These are phyloP conservation scores for Debaryomyces singareniensis DNA, from an alignment of 1,139 yeast genomes.

Conservation along the genomic window DNA sequence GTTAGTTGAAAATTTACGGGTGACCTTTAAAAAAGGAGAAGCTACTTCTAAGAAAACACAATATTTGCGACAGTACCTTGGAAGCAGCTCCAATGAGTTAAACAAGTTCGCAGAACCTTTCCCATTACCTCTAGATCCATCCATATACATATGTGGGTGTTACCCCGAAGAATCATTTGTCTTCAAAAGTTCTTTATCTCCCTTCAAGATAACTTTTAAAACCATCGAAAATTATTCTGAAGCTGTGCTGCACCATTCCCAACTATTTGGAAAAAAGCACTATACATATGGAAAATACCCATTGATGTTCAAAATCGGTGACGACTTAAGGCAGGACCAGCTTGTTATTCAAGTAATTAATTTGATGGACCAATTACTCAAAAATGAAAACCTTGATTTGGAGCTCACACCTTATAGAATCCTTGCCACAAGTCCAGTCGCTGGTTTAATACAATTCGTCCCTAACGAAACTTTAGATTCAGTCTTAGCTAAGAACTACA, in stretches of 20 bases:
- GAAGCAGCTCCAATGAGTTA: constrained; percentile 35
- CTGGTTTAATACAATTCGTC: constrained; percentile 89
- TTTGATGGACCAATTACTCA: constrained; percentile 82
- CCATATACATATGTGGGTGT: constrained; percentile 62
- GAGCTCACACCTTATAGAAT: constrained; percentile 85
- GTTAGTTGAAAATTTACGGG: constrained; percentile 34
- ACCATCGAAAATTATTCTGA: constrained; percentile 31
- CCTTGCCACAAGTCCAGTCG: constrained; percentile 83
- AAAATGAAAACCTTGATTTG: constrained; percentile 86
- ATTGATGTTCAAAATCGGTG: constrained; percentile 91
- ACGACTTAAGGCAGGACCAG: constrained; percentile 94
- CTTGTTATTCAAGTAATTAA: constrained; percentile 87
- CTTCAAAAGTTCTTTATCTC: constrained; percentile 85
- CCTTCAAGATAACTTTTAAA: constrained; percentile 73
- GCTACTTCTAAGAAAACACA: constrained; percentile 39
- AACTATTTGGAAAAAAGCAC: constrained; percentile 28
- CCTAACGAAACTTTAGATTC: constrained; percentile 89
- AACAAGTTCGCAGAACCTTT: constrained; percentile 45
- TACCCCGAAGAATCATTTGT: constrained; percentile 78
- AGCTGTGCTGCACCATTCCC: constrained; percentile 9
- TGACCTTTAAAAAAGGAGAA: constrained; percentile 38
- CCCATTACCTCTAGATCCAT: constrained; percentile 69
- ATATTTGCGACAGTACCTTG: constrained; percentile 34
- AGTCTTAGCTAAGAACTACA: constrained; percentile 59
- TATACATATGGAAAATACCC: constrained; percentile 56